Evolutionary conservation across 495 filamentous ascomycete genomes (phyloP).

Genomic region (Durotheca rogersii): DNA sequence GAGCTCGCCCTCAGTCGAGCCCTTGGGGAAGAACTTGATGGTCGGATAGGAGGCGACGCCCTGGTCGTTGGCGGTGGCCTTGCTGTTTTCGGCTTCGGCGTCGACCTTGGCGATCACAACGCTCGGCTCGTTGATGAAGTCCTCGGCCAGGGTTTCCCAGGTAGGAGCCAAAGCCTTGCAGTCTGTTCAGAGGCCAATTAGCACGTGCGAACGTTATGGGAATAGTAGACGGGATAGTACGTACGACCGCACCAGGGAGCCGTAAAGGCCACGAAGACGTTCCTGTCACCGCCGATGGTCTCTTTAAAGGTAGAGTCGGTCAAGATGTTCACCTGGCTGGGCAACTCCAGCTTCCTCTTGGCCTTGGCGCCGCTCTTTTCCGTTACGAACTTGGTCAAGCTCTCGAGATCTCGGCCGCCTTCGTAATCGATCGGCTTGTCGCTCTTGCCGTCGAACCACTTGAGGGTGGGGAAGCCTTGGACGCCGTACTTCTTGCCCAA

Average conservation of each 20-base stretch:
- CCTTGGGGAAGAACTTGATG: constrained; percentile 96
- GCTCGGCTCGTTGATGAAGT: constrained; percentile 73
- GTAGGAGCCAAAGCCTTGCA: constrained; percentile 91
- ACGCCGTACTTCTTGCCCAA: constrained; percentile 84
- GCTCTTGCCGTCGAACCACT: constrained; percentile 98
- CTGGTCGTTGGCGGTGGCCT: constrained; percentile 72
- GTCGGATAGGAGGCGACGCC: constrained; percentile 87
- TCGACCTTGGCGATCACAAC: constrained; percentile 94
- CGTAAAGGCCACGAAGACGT: constrained; percentile 94
- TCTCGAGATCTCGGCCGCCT: constrained; percentile 84
- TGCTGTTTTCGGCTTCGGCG: constrained; percentile 81
- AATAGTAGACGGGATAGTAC: constrained; percentile 42
- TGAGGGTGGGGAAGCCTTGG: constrained; percentile 93
- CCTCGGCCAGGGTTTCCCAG: constrained; percentile 84
- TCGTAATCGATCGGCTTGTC: constrained; percentile 83
- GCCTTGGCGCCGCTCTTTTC: constrained; percentile 85
- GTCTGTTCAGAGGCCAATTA: constrained; percentile 62
- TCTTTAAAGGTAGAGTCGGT: constrained; percentile 77
- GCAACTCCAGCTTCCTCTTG: constrained; percentile 64
- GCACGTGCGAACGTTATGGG: constrained; percentile 9
- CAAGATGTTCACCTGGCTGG: constrained; percentile 76
- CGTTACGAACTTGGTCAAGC: constrained; percentile 73
- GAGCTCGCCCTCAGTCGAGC: constrained; percentile 66
- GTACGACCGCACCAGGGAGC: constrained; percentile 96
- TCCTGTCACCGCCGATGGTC: constrained; percentile 77